Evolutionary conservation across 129 eudicot genomes (phyloP).

Genomic region (Chrysanthemum lavandulifolium): DNA sequence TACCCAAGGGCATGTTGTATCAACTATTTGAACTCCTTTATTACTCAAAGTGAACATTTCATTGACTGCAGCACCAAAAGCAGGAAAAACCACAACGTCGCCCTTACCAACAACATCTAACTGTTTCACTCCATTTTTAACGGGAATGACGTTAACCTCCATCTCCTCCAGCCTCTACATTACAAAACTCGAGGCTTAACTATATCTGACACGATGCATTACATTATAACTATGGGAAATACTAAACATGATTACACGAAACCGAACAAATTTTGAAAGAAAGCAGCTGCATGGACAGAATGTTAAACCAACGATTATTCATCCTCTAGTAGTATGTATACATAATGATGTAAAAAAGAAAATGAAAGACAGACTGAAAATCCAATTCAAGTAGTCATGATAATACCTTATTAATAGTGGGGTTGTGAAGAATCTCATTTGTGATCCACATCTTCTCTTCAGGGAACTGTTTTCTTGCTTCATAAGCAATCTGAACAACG

Average conservation of each 20-base stretch:
- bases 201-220: neutral
- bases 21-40: slow-evolving; percentile 83
- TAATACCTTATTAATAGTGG: slow-evolving; percentile 79
- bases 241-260: slow-evolving; percentile 1
- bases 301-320: neutral
- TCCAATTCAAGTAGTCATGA: too few species aligned
- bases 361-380: neutral
- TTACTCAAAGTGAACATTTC: slow-evolving; percentile 73
- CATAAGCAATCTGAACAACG: slow-evolving; percentile 35
- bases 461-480: slow-evolving; percentile 53
- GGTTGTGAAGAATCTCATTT: slow-evolving; percentile 88
- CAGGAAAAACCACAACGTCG: slow-evolving; percentile 91
- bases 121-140: slow-evolving; percentile 63
- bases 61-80: slow-evolving; percentile 90
- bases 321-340: neutral
- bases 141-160: slow-evolving; percentile 62
- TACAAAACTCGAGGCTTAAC: slow-evolving; percentile 22
- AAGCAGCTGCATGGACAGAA: neutral
- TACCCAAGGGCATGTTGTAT: slow-evolving; percentile 98
- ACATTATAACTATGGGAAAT: neutral
- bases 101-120: slow-evolving; percentile 70
- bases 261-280: neutral
- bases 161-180: slow-evolving; percentile 73
- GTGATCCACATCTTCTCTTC: slow-evolving; percentile 84
- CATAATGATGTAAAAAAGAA: neutral